A percentile compares a stretch with the other conserved stretches of the same genome.
These are phyloP conservation scores for Mayamaea pseudoterrestris DNA, from an alignment of 108 stramenopile species.

Conservation along the genomic window DNA sequence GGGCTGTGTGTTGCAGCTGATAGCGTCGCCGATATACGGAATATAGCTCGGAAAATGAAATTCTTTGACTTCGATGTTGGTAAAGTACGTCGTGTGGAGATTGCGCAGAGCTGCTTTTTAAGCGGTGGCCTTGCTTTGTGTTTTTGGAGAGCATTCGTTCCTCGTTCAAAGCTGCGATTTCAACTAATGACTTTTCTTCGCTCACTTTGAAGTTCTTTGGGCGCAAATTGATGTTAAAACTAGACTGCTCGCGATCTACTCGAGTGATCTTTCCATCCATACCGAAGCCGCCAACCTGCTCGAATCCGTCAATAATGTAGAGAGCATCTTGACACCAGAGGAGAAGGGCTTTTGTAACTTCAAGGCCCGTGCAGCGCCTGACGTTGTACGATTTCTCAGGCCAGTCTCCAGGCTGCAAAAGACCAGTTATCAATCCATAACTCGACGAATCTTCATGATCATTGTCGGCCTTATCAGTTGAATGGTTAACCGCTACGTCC, in stretches of 20 bases:
- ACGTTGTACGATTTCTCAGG: slow-evolving; percentile 83
- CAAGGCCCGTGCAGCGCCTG: slow-evolving; percentile 75
- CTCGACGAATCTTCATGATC: slow-evolving; percentile 39
- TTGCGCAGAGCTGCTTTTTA: background rate
- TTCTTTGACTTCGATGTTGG: slow-evolving; percentile 77
- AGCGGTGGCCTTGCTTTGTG: background rate
- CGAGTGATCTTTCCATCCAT: slow-evolving; percentile 70
- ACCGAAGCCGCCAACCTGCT: slow-evolving; percentile 71
- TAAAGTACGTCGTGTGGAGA: slow-evolving; percentile 56
- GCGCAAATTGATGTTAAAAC: slow-evolving; percentile 63
- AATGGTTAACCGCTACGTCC: background rate
- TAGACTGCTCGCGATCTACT: slow-evolving; percentile 63
- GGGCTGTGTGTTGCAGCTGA: slow-evolving; percentile 85
- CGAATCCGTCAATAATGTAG: slow-evolving; percentile 84
- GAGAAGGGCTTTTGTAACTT: slow-evolving; percentile 72
- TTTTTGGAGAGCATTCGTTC: too few species aligned
- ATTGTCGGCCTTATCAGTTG: background rate
- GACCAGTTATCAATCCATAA: slow-evolving; percentile 75
- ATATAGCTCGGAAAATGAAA: slow-evolving; percentile 66
- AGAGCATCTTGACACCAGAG: slow-evolving; percentile 71
- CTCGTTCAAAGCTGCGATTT: too few species aligned
- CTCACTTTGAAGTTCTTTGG: slow-evolving; percentile 32
- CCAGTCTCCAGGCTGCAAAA: slow-evolving; percentile 75
- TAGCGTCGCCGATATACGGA: slow-evolving; percentile 84
- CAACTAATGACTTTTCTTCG: slow-evolving; percentile 5